Conservation (phyloP, 768 basidiomycete genomes). For the Psilocybe cubensis region DNA sequence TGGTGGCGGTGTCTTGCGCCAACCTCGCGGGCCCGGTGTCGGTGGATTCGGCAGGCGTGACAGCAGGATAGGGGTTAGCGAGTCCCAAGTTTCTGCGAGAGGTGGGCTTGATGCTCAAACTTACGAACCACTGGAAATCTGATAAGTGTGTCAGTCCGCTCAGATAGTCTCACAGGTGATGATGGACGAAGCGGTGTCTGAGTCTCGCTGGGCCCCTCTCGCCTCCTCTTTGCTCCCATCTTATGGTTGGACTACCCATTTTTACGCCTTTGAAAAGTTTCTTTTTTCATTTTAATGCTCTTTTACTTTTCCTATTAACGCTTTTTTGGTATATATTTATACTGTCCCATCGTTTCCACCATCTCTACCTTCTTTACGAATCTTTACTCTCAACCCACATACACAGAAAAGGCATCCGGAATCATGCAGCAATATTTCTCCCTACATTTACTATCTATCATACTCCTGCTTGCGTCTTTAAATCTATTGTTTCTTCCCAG, state of each 20-base stretch:
- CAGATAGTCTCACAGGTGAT: constrained; percentile 49
- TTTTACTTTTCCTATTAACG: constrained; percentile 19
- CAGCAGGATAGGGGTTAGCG: constrained; percentile 52
- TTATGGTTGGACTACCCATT: constrained; percentile 6
- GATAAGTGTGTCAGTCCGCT: constrained; percentile 43
- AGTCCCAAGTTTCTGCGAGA: constrained; percentile 48
- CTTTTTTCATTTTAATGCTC: constrained; percentile 21
- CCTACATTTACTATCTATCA: constrained; percentile 34
- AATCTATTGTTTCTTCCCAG: constrained; percentile 34
- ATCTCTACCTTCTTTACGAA: constrained; percentile 35
- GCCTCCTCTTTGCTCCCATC: neutral
- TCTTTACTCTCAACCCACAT: constrained; percentile 20
- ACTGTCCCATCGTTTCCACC: constrained; percentile 31
- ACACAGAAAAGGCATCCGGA: constrained; percentile 38
- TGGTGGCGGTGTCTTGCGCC: constrained; percentile 68
- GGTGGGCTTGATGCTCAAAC: constrained; percentile 83
- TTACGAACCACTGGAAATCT: constrained; percentile 88
- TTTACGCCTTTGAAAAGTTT: constrained; percentile 13
- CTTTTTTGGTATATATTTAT: constrained; percentile 30
- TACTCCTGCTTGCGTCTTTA: constrained; percentile 35
- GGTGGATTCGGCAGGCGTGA: constrained; percentile 77
- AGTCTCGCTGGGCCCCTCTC: constrained; percentile 19
- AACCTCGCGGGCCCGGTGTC: constrained; percentile 82
- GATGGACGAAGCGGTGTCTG: constrained; percentile 44
- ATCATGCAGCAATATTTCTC: constrained; percentile 32